Base-by-base conservation (phyloP, 1,284 basidiomycete species). In the Ceratobasidium theobromae region DNA sequence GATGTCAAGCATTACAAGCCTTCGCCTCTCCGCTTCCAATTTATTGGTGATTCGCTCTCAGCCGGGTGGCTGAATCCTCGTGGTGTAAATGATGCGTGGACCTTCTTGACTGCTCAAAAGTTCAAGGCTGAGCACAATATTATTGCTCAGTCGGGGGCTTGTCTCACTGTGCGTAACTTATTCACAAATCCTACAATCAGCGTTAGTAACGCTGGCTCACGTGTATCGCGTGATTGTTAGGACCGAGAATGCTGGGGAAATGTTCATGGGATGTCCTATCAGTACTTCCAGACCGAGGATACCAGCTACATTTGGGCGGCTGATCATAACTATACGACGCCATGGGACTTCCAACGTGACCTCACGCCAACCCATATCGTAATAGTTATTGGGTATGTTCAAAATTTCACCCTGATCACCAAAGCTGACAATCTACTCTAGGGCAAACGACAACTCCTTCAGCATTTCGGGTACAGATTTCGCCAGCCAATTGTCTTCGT, bases 311-410 rank as follows among this genome's bases (percentile, higher is more conserved):
- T 76, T 70, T 81, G 79, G 69, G 80, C 81, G 1, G 74, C 77
- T 3, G 80, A 83, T 69, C 83, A 85, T 73, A 84, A 85, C 71
- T 84, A 76, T 72, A 85, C 83, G 1, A 85, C 83, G 0, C 79
- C 81, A 1, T 85, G 83, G 83, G 71, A 84, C 68, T 85, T 86
- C 69, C 64, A 70, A 8, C 75, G 77, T 3, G 83, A 86, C 69
- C 69, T 73, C 4, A 81, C 82, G 3, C 74, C 82, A 3, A 82
- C 82, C 2, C 82, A 84, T 69, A 72, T 85, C 45, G 78, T 85
- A 2, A 79, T 84, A 21, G 81, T 84, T 69, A 82, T 85, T 58
- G 82, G 83, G 80, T 82, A 68, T 16, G 77, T 70, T 45, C 18
- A 30, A 14, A 9, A 18, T 6, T 41, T 45, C 55, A 49, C 32